Base-by-base conservation (phyloP, 352 stramenopile species). In the Phytophthora kernoviae region DNA sequence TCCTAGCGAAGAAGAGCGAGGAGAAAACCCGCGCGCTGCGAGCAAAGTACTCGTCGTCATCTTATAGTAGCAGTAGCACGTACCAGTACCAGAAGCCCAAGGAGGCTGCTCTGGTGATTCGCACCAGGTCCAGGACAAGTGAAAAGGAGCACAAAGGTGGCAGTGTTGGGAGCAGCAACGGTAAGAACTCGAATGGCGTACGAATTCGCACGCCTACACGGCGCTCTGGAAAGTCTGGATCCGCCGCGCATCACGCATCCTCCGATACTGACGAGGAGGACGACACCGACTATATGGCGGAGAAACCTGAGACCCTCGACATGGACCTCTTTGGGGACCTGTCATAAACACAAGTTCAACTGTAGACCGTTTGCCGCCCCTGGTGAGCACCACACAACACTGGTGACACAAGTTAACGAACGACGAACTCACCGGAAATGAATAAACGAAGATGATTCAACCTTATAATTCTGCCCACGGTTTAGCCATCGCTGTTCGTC, bases 231-330 rank as follows among this genome's bases (percentile, higher is more conserved):
- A 70, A 64, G 36, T 43, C 24, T 30, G 24, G 24, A 30, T 30
- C 63, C 2, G 68, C 46, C 18, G 58, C 50, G n/a, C 40, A 54
- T 37, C 64, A 72, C 30, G 73, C 64, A 14, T 79, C 75, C 11
- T 91, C 82, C 12, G 84, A 92, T 53, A 91, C 84, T 15, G 82
- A 91, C 50, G 84, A 91, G 37, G 81, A 91, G 47, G 83, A 93
- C 22, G 82, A 89, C 34, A 69, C 73, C 20, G 77, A 82, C 36
- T 78, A 73, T 30, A 68, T 79, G 30, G 68, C 50, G 34, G 73
- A 73, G 32, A 79, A 80, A 11, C 52, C 61, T 5, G 76, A 79
- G 44, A 40, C 55, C 21, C 20, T 78, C 47, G 75, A 84, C 40
- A 73, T 79, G 55, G 77, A 85, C 47, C 41, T 86, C 20, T 88